phyloP scores from a whole-genome alignment of 345 rosid species.

The Linum tenue region DNA sequence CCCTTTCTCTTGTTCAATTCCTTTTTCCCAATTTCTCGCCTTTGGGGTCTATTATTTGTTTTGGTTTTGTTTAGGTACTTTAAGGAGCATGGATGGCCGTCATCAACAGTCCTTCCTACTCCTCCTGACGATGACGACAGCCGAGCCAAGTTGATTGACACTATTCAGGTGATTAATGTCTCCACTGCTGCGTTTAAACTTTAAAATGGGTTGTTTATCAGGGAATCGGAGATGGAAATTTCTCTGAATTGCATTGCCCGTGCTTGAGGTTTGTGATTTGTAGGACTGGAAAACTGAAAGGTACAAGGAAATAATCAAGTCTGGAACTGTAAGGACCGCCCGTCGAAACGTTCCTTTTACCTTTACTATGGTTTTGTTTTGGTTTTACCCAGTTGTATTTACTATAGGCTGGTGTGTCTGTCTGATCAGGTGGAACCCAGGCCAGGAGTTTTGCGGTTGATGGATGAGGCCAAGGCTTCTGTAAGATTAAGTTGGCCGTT shows the following conservation, averaged over 20 bases:
- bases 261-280: constrained; percentile 7
- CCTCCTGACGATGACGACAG: constrained; percentile 59
- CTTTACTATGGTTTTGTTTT: background rate
- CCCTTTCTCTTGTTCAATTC: background rate
- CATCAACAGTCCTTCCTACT: constrained; percentile 44
- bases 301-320: constrained; percentile 81
- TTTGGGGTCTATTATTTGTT: background rate
- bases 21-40: background rate
- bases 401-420: constrained; percentile 1
- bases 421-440: constrained; percentile 71
- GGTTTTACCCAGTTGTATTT: background rate
- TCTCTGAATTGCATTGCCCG: background rate
- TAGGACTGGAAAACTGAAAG: constrained; percentile 98
- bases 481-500: constrained; percentile 34
- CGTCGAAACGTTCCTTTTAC: background rate
- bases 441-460: constrained; percentile 78
- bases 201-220: too few relatives aligned
- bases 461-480: constrained; percentile 92
- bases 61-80: constrained; percentile 50
- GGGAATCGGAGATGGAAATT: too few relatives aligned
- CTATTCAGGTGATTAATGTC: constrained; percentile 51
- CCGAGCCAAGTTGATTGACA: constrained; percentile 63
- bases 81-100: constrained; percentile 90
- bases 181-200: background rate
- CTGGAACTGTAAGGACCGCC: constrained; percentile 66